Evolutionary conservation across 768 basidiomycete genomes (phyloP), one percentile per base, ranked within the genome.

Genomic region (Terana coerulea): DNA sequence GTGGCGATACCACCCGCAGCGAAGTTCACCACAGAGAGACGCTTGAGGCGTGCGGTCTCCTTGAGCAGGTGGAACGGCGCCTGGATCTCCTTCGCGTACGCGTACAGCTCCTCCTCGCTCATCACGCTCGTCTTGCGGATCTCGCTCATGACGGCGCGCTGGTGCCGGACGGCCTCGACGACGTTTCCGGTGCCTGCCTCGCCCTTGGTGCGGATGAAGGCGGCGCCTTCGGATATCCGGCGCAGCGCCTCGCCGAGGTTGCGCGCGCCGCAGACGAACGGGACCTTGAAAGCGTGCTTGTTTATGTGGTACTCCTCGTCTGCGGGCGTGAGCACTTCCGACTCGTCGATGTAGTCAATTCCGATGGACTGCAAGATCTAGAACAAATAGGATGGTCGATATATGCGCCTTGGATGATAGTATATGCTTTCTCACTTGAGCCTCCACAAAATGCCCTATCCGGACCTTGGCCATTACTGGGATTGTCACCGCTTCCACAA

Each of bases 151-250:
- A 98, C 83, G 15, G 87, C 73, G 33, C 97, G 86, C 55, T 86
- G 81, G 72, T 99, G 95, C 54, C 92, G 84, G 49, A 98, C 97
- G 22, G 97, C 97, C 69, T 93, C 91, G 51, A 92, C 88, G 42
- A 92, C 86, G 64, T 93, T 93, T 35, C 91, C 91, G 0, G 91
- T 92, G 17, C 91, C 91, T 15, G 86, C 87, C 68, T 91, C 88
- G 49, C 93, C 95, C 72, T 98, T 99, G 52, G 95, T 98, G 59
- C 97, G 92, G 71, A 99, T 94, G 79, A 98, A 94, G 0, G 97
- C 92, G 1, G 95, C 95, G 40, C 97, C 97, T 68, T 99, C 97
- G 21, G 90, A 91, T 61, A 99, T 97, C 55, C 97, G 84, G 34
- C 97, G 86, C 5, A 99, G 78, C 3, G 97, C 97, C 70, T 98